Conservation (phyloP, 164 flowering plant species). For the Aristolochia californica region DNA sequence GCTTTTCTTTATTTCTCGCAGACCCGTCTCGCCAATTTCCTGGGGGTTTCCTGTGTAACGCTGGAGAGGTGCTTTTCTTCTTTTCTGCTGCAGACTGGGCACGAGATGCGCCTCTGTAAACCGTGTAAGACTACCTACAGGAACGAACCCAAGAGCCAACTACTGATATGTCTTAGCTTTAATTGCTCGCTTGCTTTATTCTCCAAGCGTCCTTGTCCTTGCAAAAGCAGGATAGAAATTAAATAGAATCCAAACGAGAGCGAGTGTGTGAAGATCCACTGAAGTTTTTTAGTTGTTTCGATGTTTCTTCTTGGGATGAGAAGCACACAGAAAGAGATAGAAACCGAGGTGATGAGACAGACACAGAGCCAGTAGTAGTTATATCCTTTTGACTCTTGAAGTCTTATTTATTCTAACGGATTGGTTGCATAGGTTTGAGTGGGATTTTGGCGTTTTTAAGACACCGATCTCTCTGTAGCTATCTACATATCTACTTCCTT, state of each 20-base stretch:
- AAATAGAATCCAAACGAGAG: not conserved
- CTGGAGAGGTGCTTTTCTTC: too few species aligned
- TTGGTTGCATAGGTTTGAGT: too few species aligned
- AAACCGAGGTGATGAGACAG: too few species aligned
- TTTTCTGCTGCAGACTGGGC: too few species aligned
- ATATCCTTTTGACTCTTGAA: too few species aligned
- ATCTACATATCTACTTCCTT: too few species aligned
- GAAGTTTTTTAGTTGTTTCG: not conserved
- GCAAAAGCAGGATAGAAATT: conserved; percentile 2
- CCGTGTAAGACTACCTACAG: conserved; percentile 1
- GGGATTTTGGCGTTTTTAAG: too few species aligned
- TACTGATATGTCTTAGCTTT: not conserved
- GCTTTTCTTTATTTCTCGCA: not conserved
- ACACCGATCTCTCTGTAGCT: too few species aligned
- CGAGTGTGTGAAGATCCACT: not conserved
- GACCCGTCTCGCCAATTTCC: not conserved
- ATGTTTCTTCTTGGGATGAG: conserved; percentile 4
- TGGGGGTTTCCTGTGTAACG: not conserved
- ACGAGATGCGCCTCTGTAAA: too few species aligned
- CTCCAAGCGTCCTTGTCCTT: conserved; percentile 6
- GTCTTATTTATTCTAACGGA: too few species aligned
- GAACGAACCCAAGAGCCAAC: not conserved
- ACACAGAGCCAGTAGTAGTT: too few species aligned
- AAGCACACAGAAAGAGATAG: too few species aligned
- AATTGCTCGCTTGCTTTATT: conserved; percentile 2